A percentile compares a stretch with the other conserved stretches of the same genome.
Conservation (phyloP, 352 stramenopile genomes). For the Thraustotheca clavata region DNA sequence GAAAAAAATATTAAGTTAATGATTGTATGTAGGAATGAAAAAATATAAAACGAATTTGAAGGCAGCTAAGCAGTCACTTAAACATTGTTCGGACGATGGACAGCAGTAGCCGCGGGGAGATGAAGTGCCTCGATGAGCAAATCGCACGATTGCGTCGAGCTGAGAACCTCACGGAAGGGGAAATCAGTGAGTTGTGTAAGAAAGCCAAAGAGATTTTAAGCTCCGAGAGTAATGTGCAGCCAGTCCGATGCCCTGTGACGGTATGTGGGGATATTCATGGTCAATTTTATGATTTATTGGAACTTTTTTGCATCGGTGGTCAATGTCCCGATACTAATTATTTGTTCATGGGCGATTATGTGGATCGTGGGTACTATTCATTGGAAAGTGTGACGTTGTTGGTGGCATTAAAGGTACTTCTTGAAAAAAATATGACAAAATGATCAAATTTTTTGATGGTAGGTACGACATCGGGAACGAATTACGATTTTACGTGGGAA, state of each 20-base stretch:
- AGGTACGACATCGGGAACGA: conserved; percentile 71
- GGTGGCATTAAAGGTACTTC: conserved; percentile 54
- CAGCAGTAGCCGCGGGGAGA: conserved; percentile 2
- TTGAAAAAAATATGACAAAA: background rate
- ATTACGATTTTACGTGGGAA: conserved; percentile 76
- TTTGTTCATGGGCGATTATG: conserved; percentile 87
- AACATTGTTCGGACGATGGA: no score
- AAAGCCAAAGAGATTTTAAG: conserved; percentile 85
- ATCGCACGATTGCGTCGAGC: conserved; percentile 71
- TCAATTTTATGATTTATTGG: conserved; percentile 84
- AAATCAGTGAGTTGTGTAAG: conserved; percentile 85
- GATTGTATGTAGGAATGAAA: no score
- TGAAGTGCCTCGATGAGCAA: conserved; percentile 76
- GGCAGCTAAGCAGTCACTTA: no score
- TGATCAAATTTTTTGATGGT: background rate
- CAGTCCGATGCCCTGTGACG: conserved; percentile 76
- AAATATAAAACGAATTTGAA: no score
- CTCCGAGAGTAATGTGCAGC: conserved; percentile 80
- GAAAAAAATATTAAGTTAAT: no score
- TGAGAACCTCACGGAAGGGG: conserved; percentile 83
- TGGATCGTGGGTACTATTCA: conserved; percentile 85
- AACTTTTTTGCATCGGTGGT: conserved; percentile 86
- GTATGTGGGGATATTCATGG: conserved; percentile 86
- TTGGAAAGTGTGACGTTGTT: conserved; percentile 78
- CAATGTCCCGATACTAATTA: conserved; percentile 85